Percentiles rank a stretch among this genome's conserved stretches.
These are phyloP conservation scores for Fusarium secorum DNA, from an alignment of 2,329 filamentous ascomycete species.

Conservation along the genomic window DNA sequence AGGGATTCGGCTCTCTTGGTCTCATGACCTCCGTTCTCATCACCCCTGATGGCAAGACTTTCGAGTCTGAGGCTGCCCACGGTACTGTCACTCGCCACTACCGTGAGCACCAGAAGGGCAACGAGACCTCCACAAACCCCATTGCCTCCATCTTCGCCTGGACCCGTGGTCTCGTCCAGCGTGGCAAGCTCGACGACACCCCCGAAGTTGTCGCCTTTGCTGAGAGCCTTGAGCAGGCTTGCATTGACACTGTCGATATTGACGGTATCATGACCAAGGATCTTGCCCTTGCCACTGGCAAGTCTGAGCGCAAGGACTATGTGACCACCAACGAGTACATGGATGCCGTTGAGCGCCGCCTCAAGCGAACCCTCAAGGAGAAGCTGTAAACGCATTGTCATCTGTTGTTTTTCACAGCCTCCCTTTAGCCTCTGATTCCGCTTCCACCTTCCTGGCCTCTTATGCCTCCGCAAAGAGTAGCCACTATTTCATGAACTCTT, in stretches of 20 bases:
- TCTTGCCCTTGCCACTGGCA: slow-evolving; percentile 91
- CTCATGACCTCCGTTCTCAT: slow-evolving; percentile 98
- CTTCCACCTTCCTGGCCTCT: slow-evolving; percentile 24
- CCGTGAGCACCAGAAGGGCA: slow-evolving; percentile 98
- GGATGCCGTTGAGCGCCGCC: slow-evolving; percentile 86
- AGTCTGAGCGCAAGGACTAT: slow-evolving; percentile 82
- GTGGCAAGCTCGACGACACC: slow-evolving; percentile 91
- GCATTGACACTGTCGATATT: slow-evolving; percentile 90
- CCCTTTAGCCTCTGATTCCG: slow-evolving; percentile 9
- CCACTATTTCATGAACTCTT: slow-evolving; percentile 21
- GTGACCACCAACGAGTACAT: slow-evolving; percentile 94
- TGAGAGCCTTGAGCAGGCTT: slow-evolving; percentile 89
- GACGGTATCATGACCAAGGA: slow-evolving; percentile 99
- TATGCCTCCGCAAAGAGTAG: slow-evolving; percentile 17
- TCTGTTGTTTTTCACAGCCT: slow-evolving; percentile 1
- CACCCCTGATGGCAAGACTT: slow-evolving; percentile 95
- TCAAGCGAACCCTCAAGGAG: slow-evolving; percentile 81
- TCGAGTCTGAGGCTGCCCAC: slow-evolving; percentile 97
- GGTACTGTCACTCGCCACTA: slow-evolving; percentile 98
- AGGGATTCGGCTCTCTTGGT: slow-evolving; percentile 96
- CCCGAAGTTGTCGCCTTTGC: slow-evolving; percentile 92
- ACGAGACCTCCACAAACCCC: slow-evolving; percentile 96
- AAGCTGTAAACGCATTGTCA: slow-evolving; percentile 65
- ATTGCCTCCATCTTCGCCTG: slow-evolving; percentile 99
- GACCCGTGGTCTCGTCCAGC: slow-evolving; percentile 93